phyloP scores from a whole-genome alignment of 1,284 basidiomycete genomes.

The Ustilago bromivora region DNA sequence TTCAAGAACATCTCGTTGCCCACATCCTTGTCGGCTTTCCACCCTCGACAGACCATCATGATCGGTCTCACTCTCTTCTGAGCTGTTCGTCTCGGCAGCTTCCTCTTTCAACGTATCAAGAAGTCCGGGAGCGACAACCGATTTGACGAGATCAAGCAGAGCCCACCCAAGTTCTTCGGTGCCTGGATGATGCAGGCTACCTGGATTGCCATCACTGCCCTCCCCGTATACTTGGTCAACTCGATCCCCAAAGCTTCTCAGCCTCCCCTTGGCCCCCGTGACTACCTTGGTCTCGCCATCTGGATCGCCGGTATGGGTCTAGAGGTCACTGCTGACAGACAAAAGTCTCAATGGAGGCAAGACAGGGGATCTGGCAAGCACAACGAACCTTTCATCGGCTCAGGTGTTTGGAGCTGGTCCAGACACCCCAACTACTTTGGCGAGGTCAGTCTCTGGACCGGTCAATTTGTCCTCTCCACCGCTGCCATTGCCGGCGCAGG shows the following conservation, averaged over 20 bases:
- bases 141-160: conserved; percentile 78
- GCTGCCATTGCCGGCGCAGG: conserved; percentile 37
- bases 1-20: conserved; percentile 46
- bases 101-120: conserved; percentile 75
- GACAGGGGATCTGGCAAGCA: conserved; percentile 78
- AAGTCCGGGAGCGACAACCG: conserved; percentile 76
- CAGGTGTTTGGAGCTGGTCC: conserved; percentile 79
- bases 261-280: conserved; percentile 75
- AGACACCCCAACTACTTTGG: conserved; percentile 85
- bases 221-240: conserved; percentile 74
- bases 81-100: conserved; percentile 77
- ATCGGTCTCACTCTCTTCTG: conserved; percentile 75
- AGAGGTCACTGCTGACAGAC: conserved; percentile 73
- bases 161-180: conserved; percentile 75
- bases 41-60: conserved; percentile 76
- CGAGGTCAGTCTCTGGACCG: conserved; percentile 80
- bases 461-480: conserved; percentile 75
- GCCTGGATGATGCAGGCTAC: conserved; percentile 82
- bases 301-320: conserved; percentile 71
- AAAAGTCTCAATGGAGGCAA: conserved; percentile 79
- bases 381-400: conserved; percentile 79
- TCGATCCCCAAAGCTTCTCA: conserved; percentile 75
- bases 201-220: conserved; percentile 78
- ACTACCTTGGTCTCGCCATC: conserved; percentile 76
- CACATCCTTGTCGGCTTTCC: conserved; percentile 71